Conservation (phyloP, 495 filamentous ascomycete genomes). For the Beverwykella pulmonaria region DNA sequence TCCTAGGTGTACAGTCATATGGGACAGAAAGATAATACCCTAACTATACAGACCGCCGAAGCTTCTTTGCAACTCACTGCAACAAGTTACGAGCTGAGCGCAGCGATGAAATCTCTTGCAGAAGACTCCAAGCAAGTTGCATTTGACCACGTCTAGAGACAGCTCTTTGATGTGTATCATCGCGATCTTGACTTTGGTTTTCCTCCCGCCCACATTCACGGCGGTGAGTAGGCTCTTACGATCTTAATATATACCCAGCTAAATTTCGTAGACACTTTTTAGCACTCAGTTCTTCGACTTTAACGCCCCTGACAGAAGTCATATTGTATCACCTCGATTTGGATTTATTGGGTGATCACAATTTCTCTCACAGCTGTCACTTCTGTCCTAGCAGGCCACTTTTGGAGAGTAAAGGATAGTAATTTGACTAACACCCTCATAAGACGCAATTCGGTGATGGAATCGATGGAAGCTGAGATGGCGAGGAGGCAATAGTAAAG, state of each 20-base stretch:
- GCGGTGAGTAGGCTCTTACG: conserved; percentile 3
- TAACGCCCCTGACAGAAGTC: background rate
- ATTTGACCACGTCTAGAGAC: conserved; percentile 9
- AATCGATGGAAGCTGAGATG: background rate
- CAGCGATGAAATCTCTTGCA: conserved; percentile 15
- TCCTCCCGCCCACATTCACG: conserved; percentile 25
- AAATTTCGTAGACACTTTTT: conserved; percentile 4
- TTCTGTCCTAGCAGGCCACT: background rate
- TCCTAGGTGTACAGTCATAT: conserved; percentile 21
- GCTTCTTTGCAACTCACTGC: conserved; percentile 8
- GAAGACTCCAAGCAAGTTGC: conserved; percentile 18
- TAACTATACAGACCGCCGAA: conserved; percentile 11
- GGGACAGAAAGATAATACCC: conserved; percentile 16
- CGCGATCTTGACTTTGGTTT: conserved; percentile 12
- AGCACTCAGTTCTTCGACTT: conserved; percentile 1
- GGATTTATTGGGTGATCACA: conserved; percentile 22
- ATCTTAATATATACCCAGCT: too few species aligned
- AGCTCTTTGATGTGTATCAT: conserved; percentile 13
- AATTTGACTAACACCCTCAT: background rate
- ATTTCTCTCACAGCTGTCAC: conserved; percentile 4
- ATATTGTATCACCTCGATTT: background rate
- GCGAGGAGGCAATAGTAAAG: too few species aligned
- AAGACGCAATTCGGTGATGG: background rate
- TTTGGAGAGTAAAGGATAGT: conserved; percentile 2
- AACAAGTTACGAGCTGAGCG: too few species aligned